Base-by-base conservation (phyloP, 306 rosid genomes). In the Coriaria nepalensis region DNA sequence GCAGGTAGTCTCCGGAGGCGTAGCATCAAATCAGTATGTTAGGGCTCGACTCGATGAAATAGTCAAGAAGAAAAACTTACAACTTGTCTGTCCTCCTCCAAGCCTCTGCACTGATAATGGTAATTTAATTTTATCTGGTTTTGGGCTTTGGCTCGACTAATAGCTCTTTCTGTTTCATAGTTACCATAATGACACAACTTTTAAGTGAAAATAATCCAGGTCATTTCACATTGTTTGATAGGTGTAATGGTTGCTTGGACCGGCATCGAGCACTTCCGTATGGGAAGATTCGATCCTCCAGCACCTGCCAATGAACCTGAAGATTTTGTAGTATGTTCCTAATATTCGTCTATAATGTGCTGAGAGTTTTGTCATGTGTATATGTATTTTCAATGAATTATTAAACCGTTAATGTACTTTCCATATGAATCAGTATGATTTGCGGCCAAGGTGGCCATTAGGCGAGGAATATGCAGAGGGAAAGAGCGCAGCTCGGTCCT, bases 181-280 rank as follows among this genome's bases (percentile, higher is more conserved):
- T n/a, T n/a, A n/a, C n/a, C n/a, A n/a, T n/a, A n/a, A n/a, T n/a
- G n/a, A n/a, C n/a, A n/a, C n/a, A n/a, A n/a, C n/a, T n/a, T n/a
- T n/a, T n/a, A n/a, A n/a, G n/a, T n/a, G n/a, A n/a, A n/a, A n/a
- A n/a, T n/a, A n/a, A n/a, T n/a, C n/a, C n/a, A n/a, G n/a, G n/a
- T n/a, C n/a, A n/a, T n/a, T n/a, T n/a, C n/a, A n/a, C n/a, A n/a
- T n/a, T n/a, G n/a, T n/a, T n/a, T n/a, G n/a, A n/a, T n/a, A 88
- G 97, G 95, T 61, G 97, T 84, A 34, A 88, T 88, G 97, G 76
- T 88, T 60, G 97, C 95, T 64, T 88, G 95, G 97, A 88, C 95
- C n/a, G 97, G 97, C 59, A 77, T 88, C 61, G 97, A 88, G 71
- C 86, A 88, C 67, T 88, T 72, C 35, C 67, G 84, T 40, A 11